A percentile compares a stretch with the other conserved stretches of the same genome.
Conservation (phyloP, 371 early-diverging fungal species). For the Fennellomyces sp. region DNA sequence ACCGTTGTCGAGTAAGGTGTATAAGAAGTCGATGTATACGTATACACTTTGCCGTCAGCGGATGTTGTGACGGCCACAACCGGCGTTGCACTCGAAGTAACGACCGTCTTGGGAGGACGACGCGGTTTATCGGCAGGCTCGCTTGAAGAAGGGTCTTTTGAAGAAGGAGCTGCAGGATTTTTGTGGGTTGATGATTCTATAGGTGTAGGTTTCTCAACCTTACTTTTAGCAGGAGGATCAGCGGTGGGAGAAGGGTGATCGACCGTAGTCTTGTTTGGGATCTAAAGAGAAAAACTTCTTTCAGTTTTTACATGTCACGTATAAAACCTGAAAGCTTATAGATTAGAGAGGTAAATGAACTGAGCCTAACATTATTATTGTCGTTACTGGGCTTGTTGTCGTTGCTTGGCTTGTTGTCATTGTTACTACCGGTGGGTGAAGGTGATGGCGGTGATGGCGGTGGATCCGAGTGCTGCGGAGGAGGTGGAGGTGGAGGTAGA, state of each 20-base stretch:
- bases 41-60: conserved; percentile 8
- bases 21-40: conserved; percentile 12
- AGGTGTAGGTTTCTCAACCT: neutral
- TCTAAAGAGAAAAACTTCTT: no score
- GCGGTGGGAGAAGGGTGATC: neutral
- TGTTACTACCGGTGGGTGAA: neutral
- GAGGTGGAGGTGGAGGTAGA: neutral
- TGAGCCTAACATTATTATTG: neutral
- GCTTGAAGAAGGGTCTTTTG: neutral
- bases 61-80: conserved; percentile 12
- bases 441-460: neutral
- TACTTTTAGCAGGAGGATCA: neutral
- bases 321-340: no score
- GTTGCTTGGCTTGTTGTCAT: neutral
- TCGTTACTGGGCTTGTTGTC: neutral
- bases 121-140: neutral
- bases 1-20: conserved; percentile 4
- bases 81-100: conserved; percentile 7
- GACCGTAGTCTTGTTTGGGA: neutral
- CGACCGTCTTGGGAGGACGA: conserved; percentile 6
- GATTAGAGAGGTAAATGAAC: no score
- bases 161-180: neutral
- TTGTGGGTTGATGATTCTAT: neutral
- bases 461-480: no score
- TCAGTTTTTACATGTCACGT: no score